These are phyloP conservation scores for Xerocomus spinulosus DNA, from an alignment of 768 basidiomycete genomes.

Conservation along the genomic window DNA sequence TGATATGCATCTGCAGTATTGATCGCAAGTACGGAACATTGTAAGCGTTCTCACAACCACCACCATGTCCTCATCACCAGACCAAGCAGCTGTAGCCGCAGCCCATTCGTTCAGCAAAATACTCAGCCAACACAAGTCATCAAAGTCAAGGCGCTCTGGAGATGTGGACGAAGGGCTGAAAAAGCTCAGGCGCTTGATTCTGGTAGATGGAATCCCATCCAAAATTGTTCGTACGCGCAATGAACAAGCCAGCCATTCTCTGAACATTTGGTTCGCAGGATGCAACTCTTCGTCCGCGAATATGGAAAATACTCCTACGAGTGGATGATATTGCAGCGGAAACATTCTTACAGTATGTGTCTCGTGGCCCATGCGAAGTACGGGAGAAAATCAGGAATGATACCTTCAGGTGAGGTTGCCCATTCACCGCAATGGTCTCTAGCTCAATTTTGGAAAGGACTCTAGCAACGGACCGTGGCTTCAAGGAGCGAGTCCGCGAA, in stretches of 20 bases:
- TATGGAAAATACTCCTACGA: slow-evolving; percentile 92
- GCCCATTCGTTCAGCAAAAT: slow-evolving; percentile 81
- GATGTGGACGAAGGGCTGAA: slow-evolving; percentile 81
- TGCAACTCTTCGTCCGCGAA: slow-evolving; percentile 75
- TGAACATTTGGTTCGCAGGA: slow-evolving; percentile 45
- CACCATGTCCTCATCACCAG: slow-evolving; percentile 21
- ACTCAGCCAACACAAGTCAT: slow-evolving; percentile 63
- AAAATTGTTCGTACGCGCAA: slow-evolving; percentile 47
- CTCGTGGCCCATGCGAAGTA: slow-evolving; percentile 81
- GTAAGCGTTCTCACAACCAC: not conserved
- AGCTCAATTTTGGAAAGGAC: slow-evolving; percentile 44
- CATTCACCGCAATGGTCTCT: not conserved
- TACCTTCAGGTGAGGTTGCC: slow-evolving; percentile 73
- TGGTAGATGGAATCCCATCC: slow-evolving; percentile 88
- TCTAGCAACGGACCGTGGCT: slow-evolving; percentile 93
- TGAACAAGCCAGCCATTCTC: not conserved
- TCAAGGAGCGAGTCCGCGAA: slow-evolving; percentile 94
- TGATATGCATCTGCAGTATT: too few species aligned
- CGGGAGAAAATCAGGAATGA: slow-evolving; percentile 94
- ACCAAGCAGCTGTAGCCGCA: slow-evolving; percentile 34
- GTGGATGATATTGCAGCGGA: slow-evolving; percentile 76
- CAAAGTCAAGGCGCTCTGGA: slow-evolving; percentile 57
- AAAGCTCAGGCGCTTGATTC: slow-evolving; percentile 79
- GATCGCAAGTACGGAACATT: too few species aligned
- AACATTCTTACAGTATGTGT: slow-evolving; percentile 71